Base-by-base conservation (phyloP, 2,329 filamentous ascomycete genomes). In the Colletotrichum falcatum region DNA sequence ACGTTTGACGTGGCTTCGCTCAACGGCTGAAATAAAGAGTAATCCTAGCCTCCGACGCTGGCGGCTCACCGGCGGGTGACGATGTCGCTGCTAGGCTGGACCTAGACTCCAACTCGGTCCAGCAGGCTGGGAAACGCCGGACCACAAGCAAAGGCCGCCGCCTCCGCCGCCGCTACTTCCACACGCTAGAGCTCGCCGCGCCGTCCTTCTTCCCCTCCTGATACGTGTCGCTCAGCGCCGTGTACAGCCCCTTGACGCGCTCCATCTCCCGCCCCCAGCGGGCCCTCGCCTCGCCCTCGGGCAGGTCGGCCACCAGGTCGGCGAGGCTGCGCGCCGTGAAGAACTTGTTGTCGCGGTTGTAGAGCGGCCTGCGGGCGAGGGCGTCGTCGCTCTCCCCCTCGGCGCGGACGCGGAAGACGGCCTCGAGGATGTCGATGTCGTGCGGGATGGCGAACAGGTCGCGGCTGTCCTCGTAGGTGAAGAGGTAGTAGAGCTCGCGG, bases 391-490 rank as follows among this genome's bases (percentile, higher is more conserved):
- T 79, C 72, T 86, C 82, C 0, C 71, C 66, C 0, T 78, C 77
- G 0, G 77, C 81, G 3, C 77, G 79, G 1, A 89, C 87, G 3
- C 84, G 80, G 73, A 89, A 89, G 1, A 89, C 87, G 66, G 85
- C 79, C 75, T 87, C 79, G 56, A 89, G 74, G 65, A 89, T 89
- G 59, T 88, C 83, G 71, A 89, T 88, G 69, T 89, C 87, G 75
- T 88, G 84, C 2, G 87, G 87, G 65, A 89, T 88, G 3, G 78
- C 76, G 74, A 89, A 89, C 7, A 87, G 74, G 72, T 89, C 86
- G 48, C 87, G 79, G 61, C 84, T 88, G 75, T 89, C 87, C 76
- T 88, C 84, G 75, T 89, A 88, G 0, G 87, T 88, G 77, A 89
- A 89, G 58, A 89, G 78, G 74, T 88, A 88, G 76, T 87, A 89